phyloP scores from a whole-genome alignment of 2,329 filamentous ascomycete species.

The Waltergamsia citrina region DNA sequence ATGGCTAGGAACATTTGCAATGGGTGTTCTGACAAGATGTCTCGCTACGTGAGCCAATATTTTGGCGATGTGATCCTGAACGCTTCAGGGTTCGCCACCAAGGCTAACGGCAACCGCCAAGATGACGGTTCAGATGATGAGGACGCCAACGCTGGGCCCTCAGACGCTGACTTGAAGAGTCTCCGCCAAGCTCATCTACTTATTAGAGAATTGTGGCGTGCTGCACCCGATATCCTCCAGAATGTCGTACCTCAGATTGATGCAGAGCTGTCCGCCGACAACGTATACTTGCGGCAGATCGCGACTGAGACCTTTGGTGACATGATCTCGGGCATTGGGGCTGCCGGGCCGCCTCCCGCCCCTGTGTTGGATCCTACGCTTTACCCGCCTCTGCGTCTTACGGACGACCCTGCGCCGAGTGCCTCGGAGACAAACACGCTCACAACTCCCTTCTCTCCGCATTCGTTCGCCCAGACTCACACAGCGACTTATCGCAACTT shows the following conservation, averaged over 20 bases:
- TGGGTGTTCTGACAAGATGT: constrained; percentile 85
- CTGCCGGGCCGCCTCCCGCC: constrained; percentile 71
- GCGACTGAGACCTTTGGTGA: constrained; percentile 93
- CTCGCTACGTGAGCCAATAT: constrained; percentile 86
- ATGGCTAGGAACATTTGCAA: constrained; percentile 96
- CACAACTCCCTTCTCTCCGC: constrained; percentile 74
- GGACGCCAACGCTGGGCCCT: constrained; percentile 49
- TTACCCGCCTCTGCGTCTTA: constrained; percentile 67
- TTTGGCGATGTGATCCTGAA: constrained; percentile 96
- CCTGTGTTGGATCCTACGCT: constrained; percentile 68
- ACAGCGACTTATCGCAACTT: constrained; percentile 74
- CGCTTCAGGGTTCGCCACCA: constrained; percentile 53
- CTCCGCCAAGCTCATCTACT: constrained; percentile 82
- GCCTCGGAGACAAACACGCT: constrained; percentile 43
- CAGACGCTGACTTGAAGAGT: constrained; percentile 78
- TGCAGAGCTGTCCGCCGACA: constrained; percentile 84
- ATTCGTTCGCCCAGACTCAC: constrained; percentile 82
- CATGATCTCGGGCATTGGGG: constrained; percentile 87
- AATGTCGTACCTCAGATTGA: constrained; percentile 94
- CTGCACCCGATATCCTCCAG: constrained; percentile 76
- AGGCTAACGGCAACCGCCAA: constrained; percentile 47
- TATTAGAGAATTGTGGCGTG: constrained; percentile 87
- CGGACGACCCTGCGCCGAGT: constrained; percentile 36
- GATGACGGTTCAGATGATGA: constrained; percentile 58
- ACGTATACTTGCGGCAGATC: constrained; percentile 73